Evolutionary conservation across 225 moss, liverwort and hornwort genomes (phyloP).

Genomic region (Straminergon stramineum): DNA sequence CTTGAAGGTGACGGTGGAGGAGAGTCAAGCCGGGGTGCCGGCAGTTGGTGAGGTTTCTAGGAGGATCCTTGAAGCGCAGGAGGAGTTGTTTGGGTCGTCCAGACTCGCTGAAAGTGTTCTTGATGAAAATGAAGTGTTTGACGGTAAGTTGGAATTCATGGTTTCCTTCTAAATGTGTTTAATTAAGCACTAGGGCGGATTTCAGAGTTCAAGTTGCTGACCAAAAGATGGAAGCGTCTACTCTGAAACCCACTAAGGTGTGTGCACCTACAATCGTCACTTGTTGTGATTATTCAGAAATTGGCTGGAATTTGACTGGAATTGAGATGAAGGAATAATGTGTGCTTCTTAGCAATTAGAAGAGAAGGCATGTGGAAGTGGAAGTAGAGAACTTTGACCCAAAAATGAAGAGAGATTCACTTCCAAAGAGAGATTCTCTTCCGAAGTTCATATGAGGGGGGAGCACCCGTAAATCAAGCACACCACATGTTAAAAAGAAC

Average conservation of each 20-base stretch:
- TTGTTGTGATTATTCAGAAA: not conserved
- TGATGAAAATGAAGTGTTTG: slow-evolving; percentile 3
- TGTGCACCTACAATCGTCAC: not conserved
- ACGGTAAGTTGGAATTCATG: not conserved
- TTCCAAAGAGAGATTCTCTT: not conserved
- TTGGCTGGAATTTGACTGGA: not conserved
- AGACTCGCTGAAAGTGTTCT: not conserved
- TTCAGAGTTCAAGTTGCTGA: not conserved
- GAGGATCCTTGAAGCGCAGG: slow-evolving; percentile 37
- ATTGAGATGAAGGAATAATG: not conserved
- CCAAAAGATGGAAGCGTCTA: not conserved
- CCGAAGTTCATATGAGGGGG: not conserved
- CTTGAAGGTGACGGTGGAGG: slow-evolving; percentile 17
- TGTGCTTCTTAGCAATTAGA: not conserved
- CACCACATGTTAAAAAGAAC: not conserved
- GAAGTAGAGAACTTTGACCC: not conserved
- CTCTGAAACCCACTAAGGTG: not conserved
- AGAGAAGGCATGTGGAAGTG: not conserved
- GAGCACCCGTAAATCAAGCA: not conserved
- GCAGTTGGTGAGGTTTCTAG: slow-evolving; percentile 37
- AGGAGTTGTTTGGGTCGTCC: slow-evolving; percentile 22
- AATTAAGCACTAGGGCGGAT: not conserved
- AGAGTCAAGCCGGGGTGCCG: slow-evolving; percentile 13
- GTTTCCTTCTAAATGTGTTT: not conserved
- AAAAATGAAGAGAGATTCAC: not conserved